Evolutionary conservation across 495 filamentous ascomycete genomes (phyloP).

Genomic region (Amniculicola lignicola): DNA sequence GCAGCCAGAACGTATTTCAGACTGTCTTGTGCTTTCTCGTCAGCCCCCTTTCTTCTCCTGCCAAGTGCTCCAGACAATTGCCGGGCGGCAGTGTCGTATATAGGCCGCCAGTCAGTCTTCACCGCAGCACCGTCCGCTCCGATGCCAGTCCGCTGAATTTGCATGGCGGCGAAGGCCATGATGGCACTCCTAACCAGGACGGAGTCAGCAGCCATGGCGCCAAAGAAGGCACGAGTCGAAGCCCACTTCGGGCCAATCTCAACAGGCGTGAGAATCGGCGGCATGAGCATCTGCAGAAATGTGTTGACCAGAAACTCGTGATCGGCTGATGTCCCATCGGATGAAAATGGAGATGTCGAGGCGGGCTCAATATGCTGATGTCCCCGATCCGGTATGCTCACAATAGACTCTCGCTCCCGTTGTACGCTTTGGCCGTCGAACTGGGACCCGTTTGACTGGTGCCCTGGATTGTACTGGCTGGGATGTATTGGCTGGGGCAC

Average conservation of each 20-base stretch:
- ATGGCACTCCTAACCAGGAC: slow-evolving; percentile 13
- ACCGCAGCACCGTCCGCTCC: background rate
- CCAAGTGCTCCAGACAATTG: slow-evolving; percentile 6
- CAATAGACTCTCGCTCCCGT: background rate
- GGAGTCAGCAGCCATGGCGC: slow-evolving; percentile 16
- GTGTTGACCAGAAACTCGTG: slow-evolving; percentile 16
- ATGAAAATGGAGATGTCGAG: slow-evolving; percentile 18
- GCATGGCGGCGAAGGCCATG: slow-evolving; percentile 23
- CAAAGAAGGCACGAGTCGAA: slow-evolving; percentile 21
- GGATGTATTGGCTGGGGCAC: slow-evolving; percentile 10
- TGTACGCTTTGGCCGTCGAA: background rate
- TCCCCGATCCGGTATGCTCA: background rate
- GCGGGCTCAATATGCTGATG: slow-evolving; percentile 7
- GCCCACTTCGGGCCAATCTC: slow-evolving; percentile 26
- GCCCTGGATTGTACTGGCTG: no score
- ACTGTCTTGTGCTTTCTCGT: slow-evolving; percentile 7
- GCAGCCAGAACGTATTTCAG: slow-evolving; percentile 15
- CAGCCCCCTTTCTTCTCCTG: slow-evolving; percentile 5
- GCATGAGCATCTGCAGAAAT: slow-evolving; percentile 27
- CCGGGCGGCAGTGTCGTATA: slow-evolving; percentile 18
- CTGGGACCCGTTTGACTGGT: no score
- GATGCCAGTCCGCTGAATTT: slow-evolving; percentile 17
- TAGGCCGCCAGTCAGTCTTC: slow-evolving; percentile 11
- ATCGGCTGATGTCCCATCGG: slow-evolving; percentile 4
- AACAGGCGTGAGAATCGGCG: slow-evolving; percentile 21